Evolutionary conservation across 83 land plant genomes (phyloP).

Genomic region (Thuja plicata): DNA sequence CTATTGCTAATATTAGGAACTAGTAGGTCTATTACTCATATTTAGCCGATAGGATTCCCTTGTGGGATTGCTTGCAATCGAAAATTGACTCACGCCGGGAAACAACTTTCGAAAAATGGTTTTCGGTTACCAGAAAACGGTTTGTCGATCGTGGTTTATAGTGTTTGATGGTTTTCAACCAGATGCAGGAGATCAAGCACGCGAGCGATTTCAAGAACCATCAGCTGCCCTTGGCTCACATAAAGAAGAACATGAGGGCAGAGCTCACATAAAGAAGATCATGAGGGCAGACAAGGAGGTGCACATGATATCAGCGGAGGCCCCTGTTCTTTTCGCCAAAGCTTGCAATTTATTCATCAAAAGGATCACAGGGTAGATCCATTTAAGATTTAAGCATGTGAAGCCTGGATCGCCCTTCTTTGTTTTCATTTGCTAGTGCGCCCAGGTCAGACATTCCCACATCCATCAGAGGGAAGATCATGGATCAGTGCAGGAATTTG

Average conservation of each 20-base stretch:
- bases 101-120: too few species aligned
- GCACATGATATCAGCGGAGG: slow-evolving; percentile 61
- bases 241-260: slow-evolving; percentile 76
- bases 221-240: slow-evolving; percentile 66
- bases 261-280: slow-evolving; percentile 67
- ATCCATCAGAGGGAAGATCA: slow-evolving; percentile 58
- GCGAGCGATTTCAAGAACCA: slow-evolving; percentile 68
- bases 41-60: too few species aligned
- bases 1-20: too few species aligned
- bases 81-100: too few species aligned
- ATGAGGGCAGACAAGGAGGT: slow-evolving; percentile 62
- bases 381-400: too few species aligned
- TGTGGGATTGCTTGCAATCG: too few species aligned
- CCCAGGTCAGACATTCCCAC: slow-evolving; percentile 36
- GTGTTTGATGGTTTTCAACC: too few species aligned
- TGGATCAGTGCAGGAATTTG: slow-evolving; percentile 51
- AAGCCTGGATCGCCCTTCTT: slow-evolving; percentile 11
- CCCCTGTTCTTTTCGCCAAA: slow-evolving; percentile 57
- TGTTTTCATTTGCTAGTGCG: slow-evolving; percentile 76
- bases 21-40: too few species aligned
- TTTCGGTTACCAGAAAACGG: too few species aligned
- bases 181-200: slow-evolving; percentile 65
- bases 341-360: too few species aligned
- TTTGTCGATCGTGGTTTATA: too few species aligned
- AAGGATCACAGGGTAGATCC: too few species aligned